Evolutionary conservation across 768 basidiomycete species (phyloP), one percentile per base, ranked within the genome.

Genomic region (Boletus insuetus): DNA sequence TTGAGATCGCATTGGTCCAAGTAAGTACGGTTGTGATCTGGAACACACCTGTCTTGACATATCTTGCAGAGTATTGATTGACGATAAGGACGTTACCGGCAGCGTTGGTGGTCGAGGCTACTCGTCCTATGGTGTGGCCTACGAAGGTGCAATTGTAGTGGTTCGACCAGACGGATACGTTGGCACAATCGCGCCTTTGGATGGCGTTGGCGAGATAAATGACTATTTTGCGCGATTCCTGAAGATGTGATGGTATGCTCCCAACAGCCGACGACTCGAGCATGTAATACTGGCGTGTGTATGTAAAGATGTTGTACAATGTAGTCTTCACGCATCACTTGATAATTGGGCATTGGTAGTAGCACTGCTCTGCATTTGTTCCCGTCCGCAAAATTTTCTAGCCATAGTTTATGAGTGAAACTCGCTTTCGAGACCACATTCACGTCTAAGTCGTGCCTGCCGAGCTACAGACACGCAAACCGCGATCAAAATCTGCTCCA

Each of bases 51-150:
- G 6, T 32, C 2, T n/a, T 65, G 43, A 64, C 29, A 22, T 32
- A 20, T 10, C 16, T n/a, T 22, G 4, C 53, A 89, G 87, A 67
- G 79, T 85, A 7, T 73, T 84, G 31, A 72, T 85, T 13, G 87
- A 89, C 55, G 85, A 84, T 53, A 66, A 59, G 2, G 79, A 83
- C 55, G 55, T 77, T 32, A 70, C 66, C 16, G 78, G 77, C 4
- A 63, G 51, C 5, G 63, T 72, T 20, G 83, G 82, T 24, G 84
- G 84, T 4, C 74, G 75, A 35, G 84, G 81, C 5, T 87, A 88
- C 64, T 58, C 67, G 0, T 75, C 77, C 24, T 86, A 82, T 58
- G 86, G 85, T 0, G 63, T 75, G 10, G 51, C 52, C 1, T 51
- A 63, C 9, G 56, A 66, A 42, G 70, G 70, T n/a, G 66, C 58